Conservation (phyloP, 495 filamentous ascomycete genomes). For the Cenococcum geophilum region DNA sequence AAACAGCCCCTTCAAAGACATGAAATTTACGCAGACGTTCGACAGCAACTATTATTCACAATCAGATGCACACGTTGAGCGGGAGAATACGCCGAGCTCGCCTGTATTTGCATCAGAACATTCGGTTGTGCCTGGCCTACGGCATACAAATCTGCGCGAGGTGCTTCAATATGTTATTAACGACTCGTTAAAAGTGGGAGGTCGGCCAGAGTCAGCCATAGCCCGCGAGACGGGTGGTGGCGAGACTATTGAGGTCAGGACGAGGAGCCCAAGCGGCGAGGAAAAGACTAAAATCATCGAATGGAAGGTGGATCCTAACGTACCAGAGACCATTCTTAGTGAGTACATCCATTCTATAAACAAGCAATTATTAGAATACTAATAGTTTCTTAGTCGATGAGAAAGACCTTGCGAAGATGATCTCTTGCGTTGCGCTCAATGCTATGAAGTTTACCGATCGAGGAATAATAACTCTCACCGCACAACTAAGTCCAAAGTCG, state of each 20-base stretch:
- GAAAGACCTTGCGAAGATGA: conserved; percentile 64
- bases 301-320: conserved; percentile 57
- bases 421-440: conserved; percentile 70
- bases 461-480: conserved; percentile 57
- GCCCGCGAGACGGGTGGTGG: conserved; percentile 55
- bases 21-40: not conserved
- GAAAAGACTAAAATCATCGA: conserved; percentile 56
- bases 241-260: conserved; percentile 61
- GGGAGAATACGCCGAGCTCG: conserved; percentile 15
- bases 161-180: conserved; percentile 62
- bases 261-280: conserved; percentile 53
- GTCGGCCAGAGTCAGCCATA: conserved; percentile 62
- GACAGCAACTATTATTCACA: not conserved
- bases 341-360: conserved; percentile 21
- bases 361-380: conserved; percentile 1
- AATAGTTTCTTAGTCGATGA: conserved; percentile 48
- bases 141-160: conserved; percentile 58
- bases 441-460: conserved; percentile 75
- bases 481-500: conserved; percentile 45
- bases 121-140: conserved; percentile 45
- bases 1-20: not conserved
- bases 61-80: conserved; percentile 12
- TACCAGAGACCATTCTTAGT: conserved; percentile 61
- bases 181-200: conserved; percentile 65
- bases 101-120: conserved; percentile 43